Base-by-base conservation (phyloP, 176 grass and related monocot genomes). In the Oryza coarctata region DNA sequence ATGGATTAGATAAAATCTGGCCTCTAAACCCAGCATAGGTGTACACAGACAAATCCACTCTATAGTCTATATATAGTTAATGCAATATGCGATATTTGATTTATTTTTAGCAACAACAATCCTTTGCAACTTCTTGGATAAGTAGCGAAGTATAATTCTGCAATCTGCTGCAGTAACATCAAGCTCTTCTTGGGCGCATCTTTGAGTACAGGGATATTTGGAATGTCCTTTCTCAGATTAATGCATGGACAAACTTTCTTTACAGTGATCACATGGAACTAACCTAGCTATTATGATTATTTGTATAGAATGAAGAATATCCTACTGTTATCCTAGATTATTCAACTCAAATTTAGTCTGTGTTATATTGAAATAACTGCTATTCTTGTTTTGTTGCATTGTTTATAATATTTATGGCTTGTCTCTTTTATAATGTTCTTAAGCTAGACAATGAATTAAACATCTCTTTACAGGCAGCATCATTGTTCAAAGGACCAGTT, bases 401-500 rank as follows among this genome's bases (percentile, higher is more conserved):
- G 31, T 69, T 31, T 62, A 61, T 68, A 78, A 55, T 39, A 70
- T 73, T 67, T 57, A 63, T 64, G 41, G 12, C 30, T 83, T 35
- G 29, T 79, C 34, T 14, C 74, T 45, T 36, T 65, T 43, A 22
- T 22, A 74, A 12, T 74, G 17, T 65, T 14, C 20, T 74, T 39
- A 68, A 68, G 40, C 72, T 34, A 18, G 35, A 6, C 12, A 30
- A 67, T 20, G 36, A 20, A 70, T 81, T 78, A 82, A 63, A 70
- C 27, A 55, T 87, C 13, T 75, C 61, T 80, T 11, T 87, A 76
- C 86, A 94, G 92, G 89, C 92, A 65, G 92, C 92, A 64, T 94
- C 92, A 80, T 68, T 94, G 66, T 94, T 94, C 86, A 94, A 91
- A 73, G 92, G 92, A 68, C 89, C 92, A 55, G 84, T 94, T 15